phyloP scores from a whole-genome alignment of 768 basidiomycete genomes.

The Termitomyces titanicus region DNA sequence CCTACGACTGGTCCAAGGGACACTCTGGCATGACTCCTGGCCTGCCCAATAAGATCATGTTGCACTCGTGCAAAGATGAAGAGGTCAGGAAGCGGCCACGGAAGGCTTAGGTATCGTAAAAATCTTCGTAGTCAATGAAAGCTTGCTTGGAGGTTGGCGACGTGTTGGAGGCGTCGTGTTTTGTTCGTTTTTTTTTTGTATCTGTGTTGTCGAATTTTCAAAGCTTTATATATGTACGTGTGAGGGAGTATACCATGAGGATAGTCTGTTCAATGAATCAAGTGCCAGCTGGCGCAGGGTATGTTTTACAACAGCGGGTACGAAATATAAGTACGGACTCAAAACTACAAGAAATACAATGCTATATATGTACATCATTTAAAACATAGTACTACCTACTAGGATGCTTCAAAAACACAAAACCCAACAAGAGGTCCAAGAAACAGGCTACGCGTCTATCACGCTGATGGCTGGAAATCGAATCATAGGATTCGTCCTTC shows the following conservation, averaged over 20 bases:
- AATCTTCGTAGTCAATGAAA: neutral
- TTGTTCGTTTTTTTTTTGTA: neutral
- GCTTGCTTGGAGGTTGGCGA: neutral
- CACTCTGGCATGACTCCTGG: constrained; percentile 77
- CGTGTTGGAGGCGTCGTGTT: neutral
- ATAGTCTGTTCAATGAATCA: too few species aligned
- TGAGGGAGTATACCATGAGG: too few species aligned
- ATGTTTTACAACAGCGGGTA: too few species aligned
- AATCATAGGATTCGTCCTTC: too few species aligned
- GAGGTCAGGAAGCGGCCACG: constrained; percentile 68
- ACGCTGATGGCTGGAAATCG: neutral
- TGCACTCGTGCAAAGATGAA: constrained; percentile 84
- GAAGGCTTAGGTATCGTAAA: constrained; percentile 18
- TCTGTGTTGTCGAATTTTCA: neutral
- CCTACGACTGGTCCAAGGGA: constrained; percentile 94
- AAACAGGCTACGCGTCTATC: neutral
- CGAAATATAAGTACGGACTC: too few species aligned
- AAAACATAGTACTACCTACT: too few species aligned
- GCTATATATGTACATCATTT: neutral
- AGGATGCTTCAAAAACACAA: neutral
- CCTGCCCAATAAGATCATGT: constrained; percentile 75
- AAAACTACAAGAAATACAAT: neutral
- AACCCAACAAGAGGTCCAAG: neutral
- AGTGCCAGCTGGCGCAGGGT: neutral
- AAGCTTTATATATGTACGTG: neutral